Base-by-base conservation (phyloP, 257 asterid species). In the Nicotiana noctiflora region DNA sequence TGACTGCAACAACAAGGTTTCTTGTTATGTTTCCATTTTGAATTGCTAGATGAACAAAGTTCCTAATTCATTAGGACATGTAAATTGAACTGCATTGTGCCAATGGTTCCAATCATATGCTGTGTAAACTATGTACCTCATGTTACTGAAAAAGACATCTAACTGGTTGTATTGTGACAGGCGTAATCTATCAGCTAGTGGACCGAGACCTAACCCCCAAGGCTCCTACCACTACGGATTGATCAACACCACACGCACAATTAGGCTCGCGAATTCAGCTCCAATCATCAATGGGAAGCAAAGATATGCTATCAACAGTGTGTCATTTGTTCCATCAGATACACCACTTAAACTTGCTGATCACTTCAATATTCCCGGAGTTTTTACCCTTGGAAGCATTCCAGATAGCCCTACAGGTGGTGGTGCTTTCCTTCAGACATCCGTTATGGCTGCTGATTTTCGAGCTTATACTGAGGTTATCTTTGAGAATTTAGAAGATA, bases 341-440 rank as follows among this genome's bases (percentile, higher is more conserved):
- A 85, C 88, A 15, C 88, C 88, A 13, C 88, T 85, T 77, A 85
- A 85, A 80, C 84, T 85, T 75, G 88, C 88, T 9, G 88, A 85
- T 77, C 81, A 85, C 78, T 85, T 79, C 75, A 67, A 85, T 25
- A 85, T 85, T 80, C 82, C 83, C 1, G 88, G 88, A 40, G 82
- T 85, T 19, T 82, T 85, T 70, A 65, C 29, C 51, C 80, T 82
- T 57, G 81, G 81, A 27, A 85, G 84, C 40, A 82, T 85, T 49
- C 80, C 86, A 4, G 83, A 82, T 70, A 80, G 27, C 77, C 88
- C 88, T 17, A 80, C 77, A 18, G 84, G 79, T 11, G 65, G 61
- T 1, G 84, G 59, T 57, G 82, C 78, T 82, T 78, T 61, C 68
- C 82, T 85, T 56, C 82, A 85, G 77, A 85, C 88, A 60, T 81